phyloP scores from a whole-genome alignment of 164 flowering plant species.

The Vitis vinifera region ASM3070453v1 NC_081821.1:12424001-12424500 shows the following conservation, averaged over 20 bases:
- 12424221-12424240: slow-evolving; percentile 58
- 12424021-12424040: slow-evolving; percentile 19
- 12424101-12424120: slow-evolving; percentile 91
- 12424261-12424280: slow-evolving; percentile 82
- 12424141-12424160: slow-evolving; percentile 97
- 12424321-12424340: slow-evolving; percentile 72
- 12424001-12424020: too few species aligned
- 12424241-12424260: slow-evolving; percentile 86
- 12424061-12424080: slow-evolving; percentile 60
- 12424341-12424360: slow-evolving; percentile 73
- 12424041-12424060: slow-evolving; percentile 33
- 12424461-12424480: slow-evolving; percentile 28
- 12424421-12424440: slow-evolving; percentile 70
- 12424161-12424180: not conserved
- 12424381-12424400: slow-evolving; percentile 62
- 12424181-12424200: too few species aligned
- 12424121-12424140: slow-evolving; percentile 92
- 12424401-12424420: slow-evolving; percentile 78
- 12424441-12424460: slow-evolving; percentile 92
- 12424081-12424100: slow-evolving; percentile 93
- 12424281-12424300: slow-evolving; percentile 64
- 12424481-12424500: too few species aligned
- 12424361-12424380: slow-evolving; percentile 61
- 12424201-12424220: too few species aligned
- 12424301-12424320: slow-evolving; percentile 86